Evolutionary conservation across 805 yeast species (phyloP), one percentile per base, ranked within the genome.

Genomic region (Saccharomyces eubayanus): DNA sequence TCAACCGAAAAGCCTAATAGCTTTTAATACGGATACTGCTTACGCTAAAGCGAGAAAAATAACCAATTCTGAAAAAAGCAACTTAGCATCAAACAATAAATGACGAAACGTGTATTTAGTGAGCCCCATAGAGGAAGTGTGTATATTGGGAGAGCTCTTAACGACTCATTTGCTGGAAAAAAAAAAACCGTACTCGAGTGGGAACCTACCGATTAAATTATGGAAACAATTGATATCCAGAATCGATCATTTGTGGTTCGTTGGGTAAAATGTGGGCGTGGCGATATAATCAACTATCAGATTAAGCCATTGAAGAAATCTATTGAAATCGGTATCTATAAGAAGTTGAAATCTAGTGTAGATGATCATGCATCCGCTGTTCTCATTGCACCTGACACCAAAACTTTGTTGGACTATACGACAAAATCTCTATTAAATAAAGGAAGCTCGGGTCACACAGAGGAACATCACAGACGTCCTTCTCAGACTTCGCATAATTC

Each of bases 201-300:
- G 43, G 40, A 46, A 40, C 43, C 43, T 36, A 16, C 43, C 11
- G 20, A 16, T 36, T 11, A 8, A 36, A 36, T 36, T 16, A 88
- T 90, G 97, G 98, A 92, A 70, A 84, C 90, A 1, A 79, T 94
- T 49, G 97, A 92, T 70, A 82, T 94, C 27, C 96, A 91, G 62
- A 84, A 95, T 50, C 87, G 89, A 68, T 86, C 94, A 54, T 92
- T 88, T 64, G 81, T 90, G 57, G 87, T 91, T 63, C 89, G 92
- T 62, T 94, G 98, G 98, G 83, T 91, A 52, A 80, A 83, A 57
- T 87, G 87, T 6, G 85, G 87, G 0, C 85, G 81, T 43, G 79
- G 82, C 55, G 78, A 84, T 30, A 68, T 76, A 20, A 79, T 92
- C 47, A 80, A 80, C 57, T 92, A 94, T 87, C 91, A 86, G 64